Evolutionary conservation across 768 basidiomycete species (phyloP).

Genomic region (Macrolepiota fuliginosa): DNA sequence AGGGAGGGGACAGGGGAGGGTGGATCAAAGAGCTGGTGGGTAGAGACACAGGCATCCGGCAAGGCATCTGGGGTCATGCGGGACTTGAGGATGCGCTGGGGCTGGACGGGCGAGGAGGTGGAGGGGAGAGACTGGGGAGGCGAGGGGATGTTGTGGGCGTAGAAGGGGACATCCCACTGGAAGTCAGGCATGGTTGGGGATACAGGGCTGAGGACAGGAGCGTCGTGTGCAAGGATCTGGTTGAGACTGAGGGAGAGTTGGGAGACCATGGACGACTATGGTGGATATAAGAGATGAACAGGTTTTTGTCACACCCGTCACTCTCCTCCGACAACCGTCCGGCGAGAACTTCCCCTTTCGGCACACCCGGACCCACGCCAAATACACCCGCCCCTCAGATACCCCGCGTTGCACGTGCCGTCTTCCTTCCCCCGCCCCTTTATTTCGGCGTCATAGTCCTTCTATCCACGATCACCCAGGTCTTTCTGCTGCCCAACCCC

Average conservation of each 20-base stretch:
- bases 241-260: slow-evolving; percentile 36
- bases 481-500: background rate
- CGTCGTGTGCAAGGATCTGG: slow-evolving; percentile 56
- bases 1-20: slow-evolving; percentile 30
- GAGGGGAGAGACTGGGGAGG: slow-evolving; percentile 43
- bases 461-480: slow-evolving; percentile 4
- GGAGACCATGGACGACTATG: slow-evolving; percentile 17
- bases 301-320: slow-evolving; percentile 10
- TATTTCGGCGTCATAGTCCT: slow-evolving; percentile 1
- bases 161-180: slow-evolving; percentile 47
- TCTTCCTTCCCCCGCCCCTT: background rate
- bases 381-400: slow-evolving; percentile 11
- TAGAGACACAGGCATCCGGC: slow-evolving; percentile 55
- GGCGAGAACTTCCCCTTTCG: background rate
- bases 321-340: slow-evolving; percentile 6
- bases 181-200: slow-evolving; percentile 31
- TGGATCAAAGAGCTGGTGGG: slow-evolving; percentile 70
- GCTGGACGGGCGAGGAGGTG: slow-evolving; percentile 44
- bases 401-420: slow-evolving; percentile 13
- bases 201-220: slow-evolving; percentile 54
- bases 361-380: slow-evolving; percentile 1
- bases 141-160: slow-evolving; percentile 41
- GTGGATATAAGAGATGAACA: slow-evolving; percentile 17
- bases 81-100: slow-evolving; percentile 49
- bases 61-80: slow-evolving; percentile 42